Base-by-base conservation (phyloP, 225 moss, liverwort and hornwort genomes). In the Polytrichum formosum region DNA sequence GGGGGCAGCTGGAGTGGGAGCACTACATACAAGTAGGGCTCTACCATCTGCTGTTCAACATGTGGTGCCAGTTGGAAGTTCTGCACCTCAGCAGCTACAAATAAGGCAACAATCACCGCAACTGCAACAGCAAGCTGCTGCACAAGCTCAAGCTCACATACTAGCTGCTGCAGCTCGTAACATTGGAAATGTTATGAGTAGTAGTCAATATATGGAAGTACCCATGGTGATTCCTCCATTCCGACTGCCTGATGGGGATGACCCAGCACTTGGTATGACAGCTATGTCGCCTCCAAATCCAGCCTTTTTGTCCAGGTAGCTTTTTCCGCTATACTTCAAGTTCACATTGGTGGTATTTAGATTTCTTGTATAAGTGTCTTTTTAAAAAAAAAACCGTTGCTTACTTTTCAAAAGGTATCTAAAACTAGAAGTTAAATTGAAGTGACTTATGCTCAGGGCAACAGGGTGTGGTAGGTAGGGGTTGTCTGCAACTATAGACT, bases 271-370 rank as follows among this genome's bases (percentile, higher is more conserved):
- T 70, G 96, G 96, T 68, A 96, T 96, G 96, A 96, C 93, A 67
- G 91, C 96, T 61, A 96, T 96, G 96, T 93, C 93, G 70, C 96
- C 96, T 81, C 96, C 93, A 30, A 96, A 96, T 90, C 89, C 91
- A 69, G 87, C 96, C 30, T 96, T 90, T 73, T 83, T 93, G 73
- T 74, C 93, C 67, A 90, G 93, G 88, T 84, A 60, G 35, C 65
- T 66, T 68, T 80, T 46, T 4, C 13, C 4, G 3, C 46, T 46
- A 9, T 9, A 9, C 35, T 35, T 35, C 9, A 9, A 35, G 35
- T 35, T 35, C 9, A 35, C 35, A 35, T 35, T 35, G 35, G 8
- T 35, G 35, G 35, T 35, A 46, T 46, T 46, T 13, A 46, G 46
- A 46, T 46, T 16, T 46, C 46, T 46, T 46, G 46, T 46, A 13